Conservation (phyloP, 1,284 basidiomycete genomes). For the Ganoderma multipileum region DNA sequence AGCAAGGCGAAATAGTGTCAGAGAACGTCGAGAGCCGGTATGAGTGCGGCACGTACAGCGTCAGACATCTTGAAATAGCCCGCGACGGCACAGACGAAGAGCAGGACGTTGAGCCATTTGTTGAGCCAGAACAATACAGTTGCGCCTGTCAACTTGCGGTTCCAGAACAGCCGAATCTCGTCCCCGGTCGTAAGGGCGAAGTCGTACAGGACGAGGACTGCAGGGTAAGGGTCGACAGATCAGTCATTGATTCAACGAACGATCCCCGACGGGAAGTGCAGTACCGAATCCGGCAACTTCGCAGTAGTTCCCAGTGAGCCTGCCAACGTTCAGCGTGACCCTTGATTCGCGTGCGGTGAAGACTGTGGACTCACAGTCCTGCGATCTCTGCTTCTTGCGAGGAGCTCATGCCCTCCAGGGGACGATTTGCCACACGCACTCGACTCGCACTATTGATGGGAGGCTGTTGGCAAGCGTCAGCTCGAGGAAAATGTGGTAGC, state of each 20-base stretch:
- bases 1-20: background rate
- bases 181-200: background rate
- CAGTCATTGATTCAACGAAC: background rate
- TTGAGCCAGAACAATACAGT: background rate
- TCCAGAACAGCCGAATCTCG: conserved; percentile 2
- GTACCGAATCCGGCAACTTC: background rate
- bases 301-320: background rate
- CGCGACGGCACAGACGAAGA: background rate
- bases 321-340: background rate
- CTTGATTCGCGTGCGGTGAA: background rate
- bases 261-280: background rate
- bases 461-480: background rate
- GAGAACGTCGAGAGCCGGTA: background rate
- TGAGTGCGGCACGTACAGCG: background rate
- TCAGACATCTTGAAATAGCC: background rate
- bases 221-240: background rate
- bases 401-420: background rate
- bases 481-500: background rate
- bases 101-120: background rate
- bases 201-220: conserved; percentile 5
- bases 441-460: background rate
- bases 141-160: background rate
- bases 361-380: background rate
- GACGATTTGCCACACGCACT: background rate
- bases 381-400: background rate